These are phyloP conservation scores for Apiotrichum akiyoshidainum DNA, from an alignment of 1,284 basidiomycete genomes.

Conservation along the genomic window DNA sequence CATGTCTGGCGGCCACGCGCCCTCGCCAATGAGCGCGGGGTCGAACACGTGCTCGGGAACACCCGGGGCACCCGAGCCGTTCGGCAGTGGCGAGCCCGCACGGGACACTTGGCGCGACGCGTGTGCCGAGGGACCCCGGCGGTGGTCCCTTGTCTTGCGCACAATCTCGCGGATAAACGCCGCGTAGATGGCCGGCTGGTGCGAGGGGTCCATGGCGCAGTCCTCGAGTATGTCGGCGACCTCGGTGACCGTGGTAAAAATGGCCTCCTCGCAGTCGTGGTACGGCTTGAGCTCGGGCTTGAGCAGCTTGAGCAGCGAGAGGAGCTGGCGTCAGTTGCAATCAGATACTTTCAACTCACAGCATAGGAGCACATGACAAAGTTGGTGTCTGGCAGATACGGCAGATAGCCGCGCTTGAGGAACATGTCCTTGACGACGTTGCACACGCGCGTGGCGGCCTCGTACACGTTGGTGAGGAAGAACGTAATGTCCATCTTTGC, in stretches of 20 bases:
- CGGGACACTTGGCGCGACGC: constrained; percentile 18
- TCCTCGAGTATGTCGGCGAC: constrained; percentile 74
- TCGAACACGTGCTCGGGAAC: constrained; percentile 31
- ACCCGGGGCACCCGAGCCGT: not conserved
- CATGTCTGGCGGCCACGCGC: constrained; percentile 35
- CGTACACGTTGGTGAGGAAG: constrained; percentile 80
- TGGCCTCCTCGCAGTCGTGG: constrained; percentile 40
- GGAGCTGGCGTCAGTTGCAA: constrained; percentile 55
- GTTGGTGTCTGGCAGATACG: constrained; percentile 84
- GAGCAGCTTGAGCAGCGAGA: constrained; percentile 77
- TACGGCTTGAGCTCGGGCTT: constrained; percentile 48
- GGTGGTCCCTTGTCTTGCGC: constrained; percentile 50
- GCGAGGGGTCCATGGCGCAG: constrained; percentile 67
- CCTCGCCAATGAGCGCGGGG: constrained; percentile 36
- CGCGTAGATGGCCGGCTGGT: constrained; percentile 82
- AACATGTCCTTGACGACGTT: constrained; percentile 60
- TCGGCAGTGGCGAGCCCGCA: constrained; percentile 13
- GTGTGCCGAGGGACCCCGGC: constrained; percentile 15
- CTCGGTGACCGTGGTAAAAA: constrained; percentile 56
- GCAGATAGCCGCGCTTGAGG: constrained; percentile 69
- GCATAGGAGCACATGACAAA: constrained; percentile 84
- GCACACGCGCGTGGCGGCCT: constrained; percentile 57
- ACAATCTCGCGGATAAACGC: constrained; percentile 71
- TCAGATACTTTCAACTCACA: constrained; percentile 21
- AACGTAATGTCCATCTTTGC: constrained; percentile 64